These are phyloP conservation scores for Cystofilobasidium bisporidii DNA, from an alignment of 768 basidiomycete species.

Conservation along the genomic window DNA sequence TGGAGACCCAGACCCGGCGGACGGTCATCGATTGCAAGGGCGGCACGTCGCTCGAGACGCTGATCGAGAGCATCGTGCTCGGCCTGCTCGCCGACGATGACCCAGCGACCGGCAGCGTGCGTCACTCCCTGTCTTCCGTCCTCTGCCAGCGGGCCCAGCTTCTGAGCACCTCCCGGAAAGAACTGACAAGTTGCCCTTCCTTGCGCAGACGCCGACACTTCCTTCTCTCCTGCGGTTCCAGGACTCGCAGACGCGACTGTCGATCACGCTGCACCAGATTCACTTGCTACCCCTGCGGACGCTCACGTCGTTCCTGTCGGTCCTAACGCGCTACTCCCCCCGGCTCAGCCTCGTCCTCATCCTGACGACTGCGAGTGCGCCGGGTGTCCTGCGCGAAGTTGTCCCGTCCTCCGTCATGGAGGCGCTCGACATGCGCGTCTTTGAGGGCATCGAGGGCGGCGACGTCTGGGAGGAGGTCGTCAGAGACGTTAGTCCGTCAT, in stretches of 20 bases:
- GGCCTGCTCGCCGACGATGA: neutral
- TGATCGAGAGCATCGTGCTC: constrained; percentile 3
- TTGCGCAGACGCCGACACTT: neutral
- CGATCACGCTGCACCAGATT: constrained; percentile 2
- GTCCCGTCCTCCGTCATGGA: neutral
- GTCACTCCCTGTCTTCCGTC: neutral
- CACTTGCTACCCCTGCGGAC: constrained; percentile 1
- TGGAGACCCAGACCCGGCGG: neutral
- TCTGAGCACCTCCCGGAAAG: neutral
- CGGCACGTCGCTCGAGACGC: neutral
- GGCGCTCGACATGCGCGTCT: constrained; percentile 4
- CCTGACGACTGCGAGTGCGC: neutral
- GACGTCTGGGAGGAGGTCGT: constrained; percentile 7
- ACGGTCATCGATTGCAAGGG: constrained; percentile 3
- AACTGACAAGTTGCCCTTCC: neutral
- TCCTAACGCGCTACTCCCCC: constrained; percentile 3
- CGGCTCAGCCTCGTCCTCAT: neutral
- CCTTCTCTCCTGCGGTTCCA: neutral
- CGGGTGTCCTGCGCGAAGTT: neutral
- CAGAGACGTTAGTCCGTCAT: neutral
- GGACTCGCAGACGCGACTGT: neutral
- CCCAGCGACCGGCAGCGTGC: neutral
- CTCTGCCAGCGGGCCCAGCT: too few relatives aligned
- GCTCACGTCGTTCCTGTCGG: neutral
- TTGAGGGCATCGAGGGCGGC: constrained; percentile 1